A percentile compares a stretch with the other conserved stretches of the same genome.
Conservation (phyloP, 2,329 filamentous ascomycete genomes). For the Diplodia mutila region DNA sequence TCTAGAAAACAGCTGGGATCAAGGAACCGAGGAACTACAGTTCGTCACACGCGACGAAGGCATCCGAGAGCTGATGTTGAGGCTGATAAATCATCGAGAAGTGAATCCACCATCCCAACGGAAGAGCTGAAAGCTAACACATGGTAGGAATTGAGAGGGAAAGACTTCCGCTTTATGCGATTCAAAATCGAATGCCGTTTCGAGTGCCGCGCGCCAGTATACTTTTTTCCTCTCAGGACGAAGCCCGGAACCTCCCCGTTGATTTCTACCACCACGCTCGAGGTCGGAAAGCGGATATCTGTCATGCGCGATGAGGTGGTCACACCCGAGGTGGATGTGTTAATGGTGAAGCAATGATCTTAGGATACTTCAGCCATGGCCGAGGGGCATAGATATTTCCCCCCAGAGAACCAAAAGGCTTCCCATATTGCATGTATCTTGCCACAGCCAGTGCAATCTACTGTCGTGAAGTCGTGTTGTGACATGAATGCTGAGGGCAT, state of each 20-base stretch:
- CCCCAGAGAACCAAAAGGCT: background rate
- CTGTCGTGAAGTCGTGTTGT: background rate
- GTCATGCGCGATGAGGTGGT: background rate
- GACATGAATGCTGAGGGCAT: background rate
- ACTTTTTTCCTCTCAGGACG: background rate
- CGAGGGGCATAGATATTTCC: background rate
- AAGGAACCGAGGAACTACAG: background rate
- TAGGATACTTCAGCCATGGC: background rate
- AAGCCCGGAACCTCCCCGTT: background rate
- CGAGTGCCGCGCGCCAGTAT: background rate
- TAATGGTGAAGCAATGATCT: background rate
- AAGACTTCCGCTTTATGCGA: slow-evolving; percentile 3
- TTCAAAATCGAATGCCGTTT: background rate
- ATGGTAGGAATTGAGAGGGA: slow-evolving; percentile 3
- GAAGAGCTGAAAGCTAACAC: background rate
- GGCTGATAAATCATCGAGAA: background rate
- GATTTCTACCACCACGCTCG: background rate
- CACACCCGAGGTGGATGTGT: background rate
- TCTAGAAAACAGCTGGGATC: background rate
- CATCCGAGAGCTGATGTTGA: background rate
- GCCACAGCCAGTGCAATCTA: no score
- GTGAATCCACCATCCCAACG: background rate
- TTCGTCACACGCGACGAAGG: background rate
- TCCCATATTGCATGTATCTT: background rate
- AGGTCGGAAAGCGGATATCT: background rate